phyloP scores from a whole-genome alignment of 148 eudicot species.

The Cornus florida region DNA sequence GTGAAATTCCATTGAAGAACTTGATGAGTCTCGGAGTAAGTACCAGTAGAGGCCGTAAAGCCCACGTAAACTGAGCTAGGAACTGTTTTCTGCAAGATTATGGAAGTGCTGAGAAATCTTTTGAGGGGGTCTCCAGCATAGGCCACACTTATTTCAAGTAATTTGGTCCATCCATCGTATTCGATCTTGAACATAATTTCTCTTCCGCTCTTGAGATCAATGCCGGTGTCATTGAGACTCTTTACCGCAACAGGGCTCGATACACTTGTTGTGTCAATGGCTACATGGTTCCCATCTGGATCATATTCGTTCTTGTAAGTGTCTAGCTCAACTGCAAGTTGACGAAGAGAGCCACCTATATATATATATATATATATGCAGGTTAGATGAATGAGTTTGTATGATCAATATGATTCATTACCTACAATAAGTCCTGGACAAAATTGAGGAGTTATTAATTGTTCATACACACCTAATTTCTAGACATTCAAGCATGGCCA shows the following conservation, averaged over 20 bases:
- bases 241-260: slow-evolving; percentile 32
- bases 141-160: slow-evolving; percentile 38
- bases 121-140: slow-evolving; percentile 40
- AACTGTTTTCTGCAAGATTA: slow-evolving; percentile 40
- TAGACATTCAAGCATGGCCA: too few species aligned
- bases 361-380: background rate
- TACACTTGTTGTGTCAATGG: slow-evolving; percentile 47
- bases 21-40: slow-evolving; percentile 49
- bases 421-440: background rate
- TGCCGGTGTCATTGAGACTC: slow-evolving; percentile 36
- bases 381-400: background rate
- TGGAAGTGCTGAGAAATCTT: slow-evolving; percentile 37
- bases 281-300: slow-evolving; percentile 59
- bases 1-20: slow-evolving; percentile 64
- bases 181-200: slow-evolving; percentile 41
- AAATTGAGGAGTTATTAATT: background rate
- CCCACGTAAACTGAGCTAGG: slow-evolving; percentile 49
- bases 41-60: slow-evolving; percentile 69
- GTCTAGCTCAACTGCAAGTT: slow-evolving; percentile 59
- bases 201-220: slow-evolving; percentile 54
- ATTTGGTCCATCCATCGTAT: slow-evolving; percentile 53
- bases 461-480: too few species aligned
- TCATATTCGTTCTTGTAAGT: slow-evolving; percentile 67
- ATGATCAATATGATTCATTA: background rate
- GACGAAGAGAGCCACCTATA: slow-evolving; percentile 32